Conservation (phyloP, 2,329 filamentous ascomycete species). For the Davidsoniella australis region DNA sequence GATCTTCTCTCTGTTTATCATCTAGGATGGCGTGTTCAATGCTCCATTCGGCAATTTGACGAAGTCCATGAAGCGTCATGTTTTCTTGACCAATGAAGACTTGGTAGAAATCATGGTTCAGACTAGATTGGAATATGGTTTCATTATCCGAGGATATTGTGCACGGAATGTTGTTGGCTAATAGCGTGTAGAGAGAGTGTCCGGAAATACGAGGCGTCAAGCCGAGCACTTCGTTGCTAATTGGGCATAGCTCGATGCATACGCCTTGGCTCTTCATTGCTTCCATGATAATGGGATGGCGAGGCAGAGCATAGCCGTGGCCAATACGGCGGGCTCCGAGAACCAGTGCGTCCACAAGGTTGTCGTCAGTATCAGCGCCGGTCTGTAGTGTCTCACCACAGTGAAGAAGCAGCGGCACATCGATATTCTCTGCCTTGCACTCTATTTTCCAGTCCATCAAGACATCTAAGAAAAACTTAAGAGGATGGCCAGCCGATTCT, state of each 20-base stretch:
- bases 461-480: conserved; percentile 36
- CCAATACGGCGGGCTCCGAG: conserved; percentile 53
- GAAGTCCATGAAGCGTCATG: conserved; percentile 55
- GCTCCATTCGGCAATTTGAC: conserved; percentile 48
- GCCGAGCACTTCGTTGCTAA: conserved; percentile 60
- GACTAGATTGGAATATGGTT: conserved; percentile 53
- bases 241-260: conserved; percentile 61
- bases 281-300: conserved; percentile 49
- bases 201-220: conserved; percentile 47
- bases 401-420: conserved; percentile 60
- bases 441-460: conserved; percentile 37
- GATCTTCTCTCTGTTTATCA: conserved; percentile 23
- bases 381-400: conserved; percentile 58
- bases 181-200: conserved; percentile 48
- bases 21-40: conserved; percentile 40
- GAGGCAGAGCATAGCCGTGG: conserved; percentile 53
- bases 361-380: conserved; percentile 46
- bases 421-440: conserved; percentile 29
- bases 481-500: conserved; percentile 42
- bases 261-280: conserved; percentile 45
- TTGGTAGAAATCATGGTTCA: conserved; percentile 66
- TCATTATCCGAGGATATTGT: conserved; percentile 62
- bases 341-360: conserved; percentile 50
- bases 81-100: conserved; percentile 49
- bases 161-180: conserved; percentile 58